These are phyloP conservation scores for Anethum foeniculum DNA, from an alignment of 140 eudicot species.

Conservation along the genomic window DNA sequence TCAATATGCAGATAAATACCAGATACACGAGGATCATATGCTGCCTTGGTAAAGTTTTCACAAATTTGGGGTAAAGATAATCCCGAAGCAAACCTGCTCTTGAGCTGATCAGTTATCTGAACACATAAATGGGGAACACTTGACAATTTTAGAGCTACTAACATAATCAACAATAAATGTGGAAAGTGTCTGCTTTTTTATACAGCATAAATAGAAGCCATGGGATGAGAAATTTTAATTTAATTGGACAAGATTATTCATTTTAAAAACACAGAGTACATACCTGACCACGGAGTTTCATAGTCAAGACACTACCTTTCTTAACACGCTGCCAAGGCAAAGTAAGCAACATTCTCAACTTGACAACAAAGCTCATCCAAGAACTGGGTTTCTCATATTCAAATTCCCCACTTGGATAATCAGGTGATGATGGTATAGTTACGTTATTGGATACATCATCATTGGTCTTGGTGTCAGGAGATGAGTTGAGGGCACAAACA, in stretches of 20 bases:
- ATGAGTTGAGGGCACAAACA: not conserved
- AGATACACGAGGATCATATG: slow-evolving; percentile 90
- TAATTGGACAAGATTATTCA: no score
- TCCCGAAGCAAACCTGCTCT: slow-evolving; percentile 76
- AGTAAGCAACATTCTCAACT: slow-evolving; percentile 67
- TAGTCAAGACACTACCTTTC: slow-evolving; percentile 72
- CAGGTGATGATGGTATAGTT: not conserved
- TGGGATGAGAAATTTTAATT: no score
- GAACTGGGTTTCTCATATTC: slow-evolving; percentile 36
- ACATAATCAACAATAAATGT: not conserved
- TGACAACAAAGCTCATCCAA: slow-evolving; percentile 64
- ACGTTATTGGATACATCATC: not conserved
- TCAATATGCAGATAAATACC: slow-evolving; percentile 89
- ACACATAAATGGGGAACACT: slow-evolving; percentile 4
- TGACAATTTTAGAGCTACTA: not conserved
- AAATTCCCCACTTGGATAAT: slow-evolving; percentile 70
- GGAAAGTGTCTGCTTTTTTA: not conserved
- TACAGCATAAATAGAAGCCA: no score
- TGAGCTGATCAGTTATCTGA: slow-evolving; percentile 87
- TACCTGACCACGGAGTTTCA: slow-evolving; percentile 90
- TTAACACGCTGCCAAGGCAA: slow-evolving; percentile 87
- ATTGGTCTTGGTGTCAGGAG: not conserved
- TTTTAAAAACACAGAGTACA: not conserved
- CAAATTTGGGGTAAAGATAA: slow-evolving; percentile 88
- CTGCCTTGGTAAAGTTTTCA: slow-evolving; percentile 85